A percentile compares a stretch with the other conserved stretches of the same genome.
phyloP scores from a whole-genome alignment of 164 flowering plant species.

The Platanus orientalis region DNA sequence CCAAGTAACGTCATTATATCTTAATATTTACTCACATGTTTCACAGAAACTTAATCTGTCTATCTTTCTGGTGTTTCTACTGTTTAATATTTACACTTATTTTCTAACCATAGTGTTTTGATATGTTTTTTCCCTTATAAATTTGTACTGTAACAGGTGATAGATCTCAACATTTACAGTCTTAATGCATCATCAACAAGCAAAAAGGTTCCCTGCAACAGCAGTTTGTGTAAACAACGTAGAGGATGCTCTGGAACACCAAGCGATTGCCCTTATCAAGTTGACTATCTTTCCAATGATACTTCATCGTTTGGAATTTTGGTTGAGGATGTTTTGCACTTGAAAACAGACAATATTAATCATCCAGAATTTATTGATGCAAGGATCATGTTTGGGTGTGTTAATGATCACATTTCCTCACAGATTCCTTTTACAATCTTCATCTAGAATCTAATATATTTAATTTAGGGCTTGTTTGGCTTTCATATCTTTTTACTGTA shows the following conservation, averaged over 20 bases:
- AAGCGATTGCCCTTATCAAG: slow-evolving; percentile 54
- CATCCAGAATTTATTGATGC: slow-evolving; percentile 39
- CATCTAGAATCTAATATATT: neutral
- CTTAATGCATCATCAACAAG: slow-evolving; percentile 67
- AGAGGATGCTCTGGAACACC: slow-evolving; percentile 32
- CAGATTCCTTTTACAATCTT: neutral
- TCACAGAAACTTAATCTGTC: no score
- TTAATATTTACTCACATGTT: no score
- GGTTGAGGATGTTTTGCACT: slow-evolving; percentile 77
- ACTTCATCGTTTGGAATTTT: slow-evolving; percentile 75
- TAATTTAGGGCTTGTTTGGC: neutral
- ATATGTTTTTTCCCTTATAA: neutral
- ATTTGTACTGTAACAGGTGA: slow-evolving; percentile 23
- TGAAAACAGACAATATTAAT: slow-evolving; percentile 48
- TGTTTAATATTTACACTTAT: neutral
- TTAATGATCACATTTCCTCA: neutral
- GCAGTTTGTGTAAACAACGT: slow-evolving; percentile 34
- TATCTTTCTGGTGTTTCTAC: neutral
- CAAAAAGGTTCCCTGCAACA: slow-evolving; percentile 50
- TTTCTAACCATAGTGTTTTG: neutral
- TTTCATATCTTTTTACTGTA: neutral
- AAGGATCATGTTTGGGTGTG: slow-evolving; percentile 71
- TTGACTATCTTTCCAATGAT: slow-evolving; percentile 54
- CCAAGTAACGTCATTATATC: no score
- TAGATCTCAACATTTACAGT: slow-evolving; percentile 60